Base-by-base conservation (phyloP, 2,329 filamentous ascomycete genomes). In the Pseudocercospora musae region DNA sequence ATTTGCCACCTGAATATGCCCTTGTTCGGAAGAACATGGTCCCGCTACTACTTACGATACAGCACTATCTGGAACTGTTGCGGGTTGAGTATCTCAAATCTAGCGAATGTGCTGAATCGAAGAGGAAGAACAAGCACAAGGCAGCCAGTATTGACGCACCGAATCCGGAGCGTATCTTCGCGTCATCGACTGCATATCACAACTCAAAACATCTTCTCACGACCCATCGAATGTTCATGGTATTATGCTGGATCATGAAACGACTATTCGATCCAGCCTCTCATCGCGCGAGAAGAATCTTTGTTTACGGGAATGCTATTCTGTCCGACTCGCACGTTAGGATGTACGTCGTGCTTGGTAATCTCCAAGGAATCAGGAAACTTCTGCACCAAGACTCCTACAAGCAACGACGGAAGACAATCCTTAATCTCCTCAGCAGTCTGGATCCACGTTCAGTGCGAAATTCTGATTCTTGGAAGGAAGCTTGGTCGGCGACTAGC, bases 201-300 rank as follows among this genome's bases (percentile, higher is more conserved):
- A 48, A 56, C 18, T 27, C 23, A 5, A 33, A 42, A 20, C 25
- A 59, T 15, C 40, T 62, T 20, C 11, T 56, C 8, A 50, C 52
- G n/a, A 57, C 60, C 4, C 60, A 62, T 53, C 21, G 27, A 5
- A 52, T 58, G 56, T 62, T 62, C 25, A 33, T 59, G 25, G 37
- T 62, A 3, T 44, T 62, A 6, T 62, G 60, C 42, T 59, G 56
- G 60, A 10, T 62, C 1, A 59, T 62, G 60, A 53, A 52, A 40
- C 37, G 52, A 23, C 23, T 62, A 8, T 44, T 59, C 21, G 58
- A 60, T 21, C 58, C 58, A 1, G 42, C 58, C 8, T 46, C 44
- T 25, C 23, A 29, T 11, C 57, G 56, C 11, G 50, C 56, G 0
- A 29, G 29, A 3, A 50, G 57, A n/a, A 40, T 62, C 20, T 44